Percentiles rank a stretch among this genome's conserved stretches.
phyloP scores from a whole-genome alignment of 257 asterid genomes.

The Leonotis leonurus region DNA sequence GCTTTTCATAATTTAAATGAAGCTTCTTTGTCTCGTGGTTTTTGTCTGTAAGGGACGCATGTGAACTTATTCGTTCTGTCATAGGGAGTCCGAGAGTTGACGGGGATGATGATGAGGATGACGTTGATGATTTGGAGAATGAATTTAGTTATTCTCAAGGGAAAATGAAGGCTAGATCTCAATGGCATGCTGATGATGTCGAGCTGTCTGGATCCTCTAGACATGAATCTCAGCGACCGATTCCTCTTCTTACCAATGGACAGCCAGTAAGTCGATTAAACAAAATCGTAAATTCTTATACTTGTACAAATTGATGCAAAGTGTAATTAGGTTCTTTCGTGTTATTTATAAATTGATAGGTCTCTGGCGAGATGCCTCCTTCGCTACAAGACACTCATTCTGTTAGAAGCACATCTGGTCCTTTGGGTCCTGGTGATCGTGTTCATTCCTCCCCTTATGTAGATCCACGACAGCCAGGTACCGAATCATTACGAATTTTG shows the following conservation, averaged over 20 bases:
- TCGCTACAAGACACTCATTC: constrained; percentile 72
- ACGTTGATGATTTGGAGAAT: constrained; percentile 70
- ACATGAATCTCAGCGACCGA: constrained; percentile 73
- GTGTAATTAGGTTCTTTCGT: neutral
- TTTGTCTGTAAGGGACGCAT: neutral
- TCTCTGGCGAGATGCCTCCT: constrained; percentile 79
- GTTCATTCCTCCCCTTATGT: constrained; percentile 64
- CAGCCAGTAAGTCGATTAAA: constrained; percentile 48
- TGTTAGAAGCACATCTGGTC: constrained; percentile 90
- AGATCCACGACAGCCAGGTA: constrained; percentile 95
- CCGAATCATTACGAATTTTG: neutral
- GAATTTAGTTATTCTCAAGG: constrained; percentile 64
- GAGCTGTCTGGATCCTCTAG: constrained; percentile 84
- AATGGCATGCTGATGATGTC: constrained; percentile 77
- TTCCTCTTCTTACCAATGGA: constrained; percentile 86
- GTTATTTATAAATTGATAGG: constrained; percentile 27
- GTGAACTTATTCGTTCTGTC: constrained; percentile 5
- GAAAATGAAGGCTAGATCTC: constrained; percentile 56
- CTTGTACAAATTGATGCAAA: neutral
- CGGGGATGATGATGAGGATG: constrained; percentile 91
- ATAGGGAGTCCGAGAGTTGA: constrained; percentile 88
- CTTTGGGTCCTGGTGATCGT: constrained; percentile 87
- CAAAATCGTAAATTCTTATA: neutral
- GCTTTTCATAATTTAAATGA: neutral
- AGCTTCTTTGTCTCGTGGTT: neutral